Percentiles rank a stretch among this genome's conserved stretches.
Conservation (phyloP, 805 yeast genomes). For the Sugiyamaella boreocaroliniensis region DNA sequence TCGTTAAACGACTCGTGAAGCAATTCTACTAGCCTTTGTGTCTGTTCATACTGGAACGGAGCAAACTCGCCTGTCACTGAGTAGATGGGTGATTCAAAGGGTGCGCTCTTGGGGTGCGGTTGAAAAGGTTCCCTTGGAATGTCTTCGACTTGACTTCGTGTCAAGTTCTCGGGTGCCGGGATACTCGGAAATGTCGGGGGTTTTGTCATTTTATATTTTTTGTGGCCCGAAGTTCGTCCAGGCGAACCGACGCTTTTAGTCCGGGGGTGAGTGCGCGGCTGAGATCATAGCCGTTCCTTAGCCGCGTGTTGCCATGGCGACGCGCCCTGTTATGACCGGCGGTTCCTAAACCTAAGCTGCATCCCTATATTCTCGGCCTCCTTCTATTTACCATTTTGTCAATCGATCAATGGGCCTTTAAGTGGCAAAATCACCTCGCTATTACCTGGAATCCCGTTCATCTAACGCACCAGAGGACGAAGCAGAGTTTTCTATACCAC, state of each 20-base stretch:
- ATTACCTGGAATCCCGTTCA: too few relatives aligned
- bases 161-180: background rate
- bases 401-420: background rate
- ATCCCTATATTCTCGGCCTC: background rate
- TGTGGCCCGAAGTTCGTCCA: background rate
- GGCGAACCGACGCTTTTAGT: too few relatives aligned
- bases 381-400: background rate
- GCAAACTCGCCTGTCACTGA: conserved; percentile 1
- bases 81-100: background rate
- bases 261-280: too few relatives aligned
- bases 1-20: background rate
- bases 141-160: background rate
- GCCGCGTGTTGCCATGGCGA: background rate
- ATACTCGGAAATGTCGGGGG: background rate
- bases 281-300: too few relatives aligned
- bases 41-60: conserved; percentile 6
- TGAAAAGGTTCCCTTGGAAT: background rate
- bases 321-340: background rate
- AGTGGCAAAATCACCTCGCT: too few relatives aligned
- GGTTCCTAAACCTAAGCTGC: background rate
- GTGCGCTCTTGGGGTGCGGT: background rate
- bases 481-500: background rate
- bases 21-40: background rate
- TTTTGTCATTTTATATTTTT: background rate
- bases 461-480: background rate